Conservation (phyloP, 2,329 filamentous ascomycete genomes). For the Fusarium sp. region DNA sequence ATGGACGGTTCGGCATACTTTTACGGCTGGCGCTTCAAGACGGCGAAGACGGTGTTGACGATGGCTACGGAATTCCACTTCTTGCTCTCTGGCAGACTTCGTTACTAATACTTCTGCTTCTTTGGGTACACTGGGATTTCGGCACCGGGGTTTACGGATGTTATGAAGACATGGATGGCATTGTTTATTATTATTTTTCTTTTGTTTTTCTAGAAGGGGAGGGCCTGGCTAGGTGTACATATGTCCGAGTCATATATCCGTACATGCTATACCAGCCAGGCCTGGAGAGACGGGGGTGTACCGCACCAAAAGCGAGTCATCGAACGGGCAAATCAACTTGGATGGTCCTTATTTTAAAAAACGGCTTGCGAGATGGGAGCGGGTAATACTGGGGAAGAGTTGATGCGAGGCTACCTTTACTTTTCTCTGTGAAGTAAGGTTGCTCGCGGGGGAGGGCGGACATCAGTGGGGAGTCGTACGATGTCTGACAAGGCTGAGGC, state of each 20-base stretch:
- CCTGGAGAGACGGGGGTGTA: conserved; percentile 33
- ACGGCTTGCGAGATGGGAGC: conserved; percentile 30
- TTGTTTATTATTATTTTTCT: conserved; percentile 33
- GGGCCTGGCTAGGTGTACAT: conserved; percentile 11
- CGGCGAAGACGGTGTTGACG: conserved; percentile 42
- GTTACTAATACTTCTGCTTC: conserved; percentile 37
- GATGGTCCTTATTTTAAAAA: conserved; percentile 22
- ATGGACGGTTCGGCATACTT: conserved; percentile 34
- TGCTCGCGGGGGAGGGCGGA: conserved; percentile 31
- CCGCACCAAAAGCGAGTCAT: conserved; percentile 33
- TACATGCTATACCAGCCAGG: conserved; percentile 8
- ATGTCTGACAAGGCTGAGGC: conserved; percentile 42
- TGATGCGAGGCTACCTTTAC: conserved; percentile 42
- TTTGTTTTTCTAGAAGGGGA: conserved; percentile 20
- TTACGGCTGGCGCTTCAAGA: conserved; percentile 41
- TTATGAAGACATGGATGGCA: conserved; percentile 45
- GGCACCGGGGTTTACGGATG: conserved; percentile 40
- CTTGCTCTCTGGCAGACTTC: conserved; percentile 37
- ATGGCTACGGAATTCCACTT: conserved; percentile 42
- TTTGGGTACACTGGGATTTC: conserved; percentile 39
- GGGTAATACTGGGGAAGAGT: conserved; percentile 42
- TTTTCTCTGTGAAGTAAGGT: conserved; percentile 28
- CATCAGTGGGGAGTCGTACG: conserved; percentile 42
- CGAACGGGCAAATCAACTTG: conserved; percentile 19
- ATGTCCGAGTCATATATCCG: conserved; percentile 6